These are phyloP conservation scores for Purshia tridentata DNA, from an alignment of 306 rosid species.

Conservation along the genomic window DNA sequence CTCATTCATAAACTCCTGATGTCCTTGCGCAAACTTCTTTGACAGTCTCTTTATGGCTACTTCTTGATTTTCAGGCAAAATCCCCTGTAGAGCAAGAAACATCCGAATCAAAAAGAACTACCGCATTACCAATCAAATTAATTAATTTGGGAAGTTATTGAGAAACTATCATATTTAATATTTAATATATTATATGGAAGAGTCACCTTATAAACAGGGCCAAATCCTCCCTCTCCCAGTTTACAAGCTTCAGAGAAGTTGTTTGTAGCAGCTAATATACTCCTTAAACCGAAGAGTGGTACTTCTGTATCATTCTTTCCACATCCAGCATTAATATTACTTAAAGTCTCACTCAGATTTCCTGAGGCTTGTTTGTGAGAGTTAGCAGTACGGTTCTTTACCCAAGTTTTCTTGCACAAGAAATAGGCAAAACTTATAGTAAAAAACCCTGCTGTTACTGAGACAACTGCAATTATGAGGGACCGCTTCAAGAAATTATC, in stretches of 20 bases:
- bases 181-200: too few relatives aligned
- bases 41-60: constrained; percentile 53
- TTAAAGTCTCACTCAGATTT: constrained; percentile 1
- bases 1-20: constrained; percentile 50
- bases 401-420: not conserved
- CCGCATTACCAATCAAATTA: not conserved
- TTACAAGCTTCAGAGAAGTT: constrained; percentile 44
- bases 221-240: constrained; percentile 60
- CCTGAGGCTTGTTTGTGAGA: not conserved
- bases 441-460: not conserved
- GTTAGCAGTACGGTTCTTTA: not conserved
- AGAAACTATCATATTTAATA: not conserved
- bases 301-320: constrained; percentile 38
- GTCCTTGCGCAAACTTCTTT: constrained; percentile 42
- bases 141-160: not conserved
- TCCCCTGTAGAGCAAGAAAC: constrained; percentile 22
- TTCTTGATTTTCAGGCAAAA: constrained; percentile 27
- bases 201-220: constrained; percentile 52
- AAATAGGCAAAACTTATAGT: not conserved
- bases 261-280: constrained; percentile 40
- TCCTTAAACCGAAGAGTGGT: constrained; percentile 31
- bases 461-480: not conserved
- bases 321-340: constrained; percentile 29
- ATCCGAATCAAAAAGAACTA: not conserved
- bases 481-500: not conserved